phyloP scores from a whole-genome alignment of 129 eudicot species.

The Saussurea involucrata region DNA sequence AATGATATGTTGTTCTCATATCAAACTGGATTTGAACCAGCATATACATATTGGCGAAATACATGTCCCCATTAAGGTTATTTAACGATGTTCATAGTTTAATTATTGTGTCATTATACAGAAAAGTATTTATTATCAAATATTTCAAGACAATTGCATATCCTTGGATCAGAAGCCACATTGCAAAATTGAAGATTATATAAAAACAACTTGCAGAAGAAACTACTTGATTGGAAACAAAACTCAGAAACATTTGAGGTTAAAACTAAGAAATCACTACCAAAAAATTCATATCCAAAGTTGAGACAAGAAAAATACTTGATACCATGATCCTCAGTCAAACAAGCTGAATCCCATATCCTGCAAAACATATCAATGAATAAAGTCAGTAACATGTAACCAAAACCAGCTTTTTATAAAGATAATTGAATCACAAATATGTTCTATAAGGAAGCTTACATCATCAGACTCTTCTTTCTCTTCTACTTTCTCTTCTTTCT shows the following conservation, averaged over 20 bases:
- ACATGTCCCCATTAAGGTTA: too few relatives aligned
- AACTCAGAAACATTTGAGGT: not conserved
- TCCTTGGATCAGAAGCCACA: not conserved
- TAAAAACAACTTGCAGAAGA: not conserved
- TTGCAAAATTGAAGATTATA: not conserved
- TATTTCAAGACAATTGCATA: not conserved
- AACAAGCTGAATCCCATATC: conserved; percentile 40
- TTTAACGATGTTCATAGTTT: too few relatives aligned
- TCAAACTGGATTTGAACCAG: too few relatives aligned
- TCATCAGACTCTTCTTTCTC: conserved; percentile 46
- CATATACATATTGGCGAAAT: too few relatives aligned
- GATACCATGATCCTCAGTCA: conserved; percentile 22
- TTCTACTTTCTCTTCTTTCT: conserved; percentile 43
- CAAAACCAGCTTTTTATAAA: not conserved
- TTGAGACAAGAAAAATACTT: not conserved
- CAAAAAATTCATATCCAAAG: conserved; percentile 8
- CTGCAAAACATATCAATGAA: conserved; percentile 10
- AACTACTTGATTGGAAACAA: not conserved
- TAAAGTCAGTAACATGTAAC: not conserved
- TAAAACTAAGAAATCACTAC: conserved; percentile 9
- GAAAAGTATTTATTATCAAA: not conserved
- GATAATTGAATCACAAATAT: not conserved
- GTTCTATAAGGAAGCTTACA: not conserved
- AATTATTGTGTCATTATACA: too few relatives aligned
- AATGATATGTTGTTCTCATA: too few relatives aligned